phyloP scores from a whole-genome alignment of 148 eudicot species.

The Silene conica region DNA sequence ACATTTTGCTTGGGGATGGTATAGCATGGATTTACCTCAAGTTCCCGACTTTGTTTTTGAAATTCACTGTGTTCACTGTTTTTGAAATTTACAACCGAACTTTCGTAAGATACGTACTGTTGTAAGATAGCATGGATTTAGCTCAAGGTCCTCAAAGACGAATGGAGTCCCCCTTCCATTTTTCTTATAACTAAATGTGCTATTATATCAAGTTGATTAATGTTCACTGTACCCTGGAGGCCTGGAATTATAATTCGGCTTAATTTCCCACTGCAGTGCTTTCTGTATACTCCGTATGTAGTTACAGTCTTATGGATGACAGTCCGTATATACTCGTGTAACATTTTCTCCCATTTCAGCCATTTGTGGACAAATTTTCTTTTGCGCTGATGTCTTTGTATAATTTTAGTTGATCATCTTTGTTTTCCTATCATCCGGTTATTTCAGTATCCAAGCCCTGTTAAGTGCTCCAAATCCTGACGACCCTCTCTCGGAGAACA shows the following conservation, averaged over 20 bases:
- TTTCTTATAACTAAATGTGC: background rate
- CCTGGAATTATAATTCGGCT: background rate
- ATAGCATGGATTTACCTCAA: too few species aligned
- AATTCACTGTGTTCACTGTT: too few species aligned
- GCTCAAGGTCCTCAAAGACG: too few species aligned
- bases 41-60: too few species aligned
- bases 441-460: slow-evolving; percentile 84
- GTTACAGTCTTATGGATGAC: background rate
- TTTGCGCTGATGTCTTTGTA: background rate
- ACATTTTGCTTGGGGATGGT: too few species aligned
- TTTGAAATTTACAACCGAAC: too few species aligned
- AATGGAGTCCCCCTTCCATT: background rate
- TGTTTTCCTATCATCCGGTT: slow-evolving; percentile 1
- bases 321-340: background rate
- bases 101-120: too few species aligned
- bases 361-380: background rate
- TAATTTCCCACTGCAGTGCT: background rate
- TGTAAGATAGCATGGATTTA: too few species aligned
- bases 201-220: background rate
- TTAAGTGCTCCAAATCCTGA: slow-evolving; percentile 98
- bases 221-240: background rate
- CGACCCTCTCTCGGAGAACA: slow-evolving; percentile 94
- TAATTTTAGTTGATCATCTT: slow-evolving; percentile 5
- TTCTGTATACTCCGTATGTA: background rate
- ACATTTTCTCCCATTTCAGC: too few species aligned